Evolutionary conservation across 2,329 filamentous ascomycete genomes (phyloP), one percentile per base, ranked within the genome.

Genomic region (Endoconidiophora polonica): DNA sequence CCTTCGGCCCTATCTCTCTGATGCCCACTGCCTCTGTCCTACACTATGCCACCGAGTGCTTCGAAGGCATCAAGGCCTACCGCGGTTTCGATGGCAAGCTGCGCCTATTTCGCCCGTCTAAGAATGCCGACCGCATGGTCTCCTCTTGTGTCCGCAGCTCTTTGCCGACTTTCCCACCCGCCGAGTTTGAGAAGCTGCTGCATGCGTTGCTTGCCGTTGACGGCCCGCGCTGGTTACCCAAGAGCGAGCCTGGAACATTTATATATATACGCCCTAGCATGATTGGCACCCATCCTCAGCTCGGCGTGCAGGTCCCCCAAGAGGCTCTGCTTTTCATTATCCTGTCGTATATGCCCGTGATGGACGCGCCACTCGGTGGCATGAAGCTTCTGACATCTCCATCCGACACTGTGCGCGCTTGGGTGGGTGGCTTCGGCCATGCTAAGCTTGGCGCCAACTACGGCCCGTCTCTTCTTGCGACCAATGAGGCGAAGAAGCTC

Each of bases 361-460:
- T 81, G 61, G 73, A 77, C 57, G 56, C 65, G 10, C 67, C 69
- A 4, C 56, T 61, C 0, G 73, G 71, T 33, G 77, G 77, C 56
- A 73, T 93, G 71, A 81, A 76, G 58, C 75, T 94, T 43, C 76
- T 90, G 60, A 90, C 87, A 0, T 84, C 77, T 43, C 75, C 77
- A 50, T 79, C 88, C 56, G 85, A 94, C 63, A 85, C 81, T 70
- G 79, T 94, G 52, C 81, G 88, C 56, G 87, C 88, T 10, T 95
- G 88, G 88, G 86, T 86, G 18, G 88, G 88, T 54, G 88, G 90
- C 7, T 94, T 93, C 63, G 88, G 88, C 1, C 88, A 83, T 61
- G 86, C 87, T 54, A 95, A 95, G 67, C 76, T 95, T 33, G 88
- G 88, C 49, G 88, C 88, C 54, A 95, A 94, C 70, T 95, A 94